phyloP scores from a whole-genome alignment of 305 asterid genomes.

The Ilex paraguariensis region DNA sequence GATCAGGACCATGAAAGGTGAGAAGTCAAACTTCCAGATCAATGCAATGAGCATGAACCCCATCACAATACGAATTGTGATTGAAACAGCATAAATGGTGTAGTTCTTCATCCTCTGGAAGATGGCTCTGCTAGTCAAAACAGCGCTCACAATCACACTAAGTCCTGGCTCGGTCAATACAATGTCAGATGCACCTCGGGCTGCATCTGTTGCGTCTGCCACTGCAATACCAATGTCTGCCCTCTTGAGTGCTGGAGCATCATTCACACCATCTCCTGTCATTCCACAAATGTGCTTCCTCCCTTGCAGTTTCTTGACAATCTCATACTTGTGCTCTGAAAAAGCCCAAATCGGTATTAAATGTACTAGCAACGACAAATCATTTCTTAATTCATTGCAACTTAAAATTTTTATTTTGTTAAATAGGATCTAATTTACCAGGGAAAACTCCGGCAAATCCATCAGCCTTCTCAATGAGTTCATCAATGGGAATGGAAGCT shows the following conservation, averaged over 20 bases:
- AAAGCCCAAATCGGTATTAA: not conserved
- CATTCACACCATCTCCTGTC: constrained; percentile 76
- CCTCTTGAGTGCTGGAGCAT: constrained; percentile 63
- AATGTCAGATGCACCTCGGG: constrained; percentile 59
- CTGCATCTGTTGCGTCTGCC: constrained; percentile 72
- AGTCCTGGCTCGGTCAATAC: constrained; percentile 64
- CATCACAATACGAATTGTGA: constrained; percentile 62
- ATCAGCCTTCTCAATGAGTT: constrained; percentile 62
- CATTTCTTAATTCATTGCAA: not conserved
- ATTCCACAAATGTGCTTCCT: constrained; percentile 58
- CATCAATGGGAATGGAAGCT: constrained; percentile 50
- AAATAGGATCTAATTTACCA: constrained; percentile 19
- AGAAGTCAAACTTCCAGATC: constrained; percentile 65
- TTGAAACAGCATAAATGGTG: constrained; percentile 65
- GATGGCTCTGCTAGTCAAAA: constrained; percentile 62
- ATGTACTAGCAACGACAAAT: not conserved
- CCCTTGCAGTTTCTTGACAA: constrained; percentile 55
- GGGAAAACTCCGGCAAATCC: constrained; percentile 81
- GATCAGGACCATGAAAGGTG: constrained; percentile 65
- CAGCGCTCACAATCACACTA: constrained; percentile 56
- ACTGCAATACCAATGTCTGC: constrained; percentile 70
- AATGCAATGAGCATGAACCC: constrained; percentile 68
- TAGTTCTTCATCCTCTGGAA: constrained; percentile 73
- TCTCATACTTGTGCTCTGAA: constrained; percentile 63
- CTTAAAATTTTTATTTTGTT: not conserved